Conservation (phyloP, 2,329 filamentous ascomycete genomes). For the Grosmannia penicillata region DNA sequence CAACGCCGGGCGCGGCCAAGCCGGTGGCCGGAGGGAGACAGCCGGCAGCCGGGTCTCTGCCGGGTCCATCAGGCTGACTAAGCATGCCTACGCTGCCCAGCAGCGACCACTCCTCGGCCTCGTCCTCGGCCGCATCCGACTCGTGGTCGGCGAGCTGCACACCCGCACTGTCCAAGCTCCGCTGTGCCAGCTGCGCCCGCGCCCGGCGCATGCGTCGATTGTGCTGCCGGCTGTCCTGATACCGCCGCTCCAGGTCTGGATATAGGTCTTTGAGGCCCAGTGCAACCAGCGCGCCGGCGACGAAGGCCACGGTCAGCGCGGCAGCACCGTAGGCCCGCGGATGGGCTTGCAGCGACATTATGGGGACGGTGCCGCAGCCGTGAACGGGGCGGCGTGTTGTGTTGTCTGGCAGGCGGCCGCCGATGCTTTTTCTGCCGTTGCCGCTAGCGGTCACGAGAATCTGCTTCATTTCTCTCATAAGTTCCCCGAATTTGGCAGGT, state of each 20-base stretch:
- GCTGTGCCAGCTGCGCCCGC: constrained; percentile 6
- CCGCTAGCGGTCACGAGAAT: too few relatives aligned
- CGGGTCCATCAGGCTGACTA: not conserved
- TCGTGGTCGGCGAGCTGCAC: constrained; percentile 44
- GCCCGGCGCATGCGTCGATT: too few relatives aligned
- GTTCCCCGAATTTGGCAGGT: too few relatives aligned
- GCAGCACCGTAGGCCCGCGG: constrained; percentile 48
- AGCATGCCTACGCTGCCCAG: not conserved
- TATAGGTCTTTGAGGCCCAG: constrained; percentile 70
- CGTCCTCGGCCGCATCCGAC: constrained; percentile 16
- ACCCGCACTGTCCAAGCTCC: constrained; percentile 23
- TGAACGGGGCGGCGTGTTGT: too few relatives aligned
- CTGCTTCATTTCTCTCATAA: too few relatives aligned
- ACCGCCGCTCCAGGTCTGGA: constrained; percentile 54
- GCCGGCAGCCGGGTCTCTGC: not conserved
- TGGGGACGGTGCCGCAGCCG: constrained; percentile 4
- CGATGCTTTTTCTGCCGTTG: too few relatives aligned
- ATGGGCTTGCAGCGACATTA: constrained; percentile 49
- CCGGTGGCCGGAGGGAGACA: too few relatives aligned
- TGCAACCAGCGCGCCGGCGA: constrained; percentile 62
- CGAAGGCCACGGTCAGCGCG: constrained; percentile 57
- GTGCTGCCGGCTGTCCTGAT: constrained; percentile 26
- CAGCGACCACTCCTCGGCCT: constrained; percentile 5
- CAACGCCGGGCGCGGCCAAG: too few relatives aligned
- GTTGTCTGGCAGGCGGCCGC: too few relatives aligned